Evolutionary conservation across 2,329 filamentous ascomycete genomes (phyloP), one percentile per base, ranked within the genome.

Genomic region (Ilyonectria sp.): DNA sequence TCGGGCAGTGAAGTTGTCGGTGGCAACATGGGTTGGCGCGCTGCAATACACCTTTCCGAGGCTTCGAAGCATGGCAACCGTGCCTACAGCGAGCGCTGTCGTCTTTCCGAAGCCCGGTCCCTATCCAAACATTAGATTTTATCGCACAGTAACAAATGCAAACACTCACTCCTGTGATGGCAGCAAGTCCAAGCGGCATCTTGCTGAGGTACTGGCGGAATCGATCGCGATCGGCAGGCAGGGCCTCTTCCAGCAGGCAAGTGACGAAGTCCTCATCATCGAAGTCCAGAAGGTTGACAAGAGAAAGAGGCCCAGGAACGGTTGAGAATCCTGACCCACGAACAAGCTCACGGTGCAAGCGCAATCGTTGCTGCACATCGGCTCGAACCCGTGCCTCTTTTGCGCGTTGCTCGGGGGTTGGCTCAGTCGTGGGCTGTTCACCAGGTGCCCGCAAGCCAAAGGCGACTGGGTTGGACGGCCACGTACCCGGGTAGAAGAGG

Each of bases 401-500:
- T 26, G 23, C 76, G 70, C 23, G 61, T 49, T 78, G 19, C 71
- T 77, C 17, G 66, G 69, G 31, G 8, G 8, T 33, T 26, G 23
- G 23, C 23, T 26, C 23, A 26, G 23, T 26, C 23, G 23, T 26
- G 23, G 23, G 23, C 31, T 33, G 13, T 75, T 75, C 57, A 76
- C 76, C 78, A 78, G 71, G 68, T 66, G 29, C 64, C 75, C 43
- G 53, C 15, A 63, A 17, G 21, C 46, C 60, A 21, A 44, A 58
- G 6, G 7, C 35, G 15, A 35, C 37, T 17, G 47, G 15, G 3
- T 68, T 56, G 54, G 54, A 56, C 6, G 37, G 35, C 54, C 40
- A 13, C 35, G 54, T 10, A 21, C 13, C 46, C 2, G 46, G 9
- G 23, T 26, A 3, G n/a, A 58, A 58, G 15, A 46, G 40, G 21